phyloP scores from a whole-genome alignment of 2,329 filamentous ascomycete species.

The Macrophomina tecta region DNA sequence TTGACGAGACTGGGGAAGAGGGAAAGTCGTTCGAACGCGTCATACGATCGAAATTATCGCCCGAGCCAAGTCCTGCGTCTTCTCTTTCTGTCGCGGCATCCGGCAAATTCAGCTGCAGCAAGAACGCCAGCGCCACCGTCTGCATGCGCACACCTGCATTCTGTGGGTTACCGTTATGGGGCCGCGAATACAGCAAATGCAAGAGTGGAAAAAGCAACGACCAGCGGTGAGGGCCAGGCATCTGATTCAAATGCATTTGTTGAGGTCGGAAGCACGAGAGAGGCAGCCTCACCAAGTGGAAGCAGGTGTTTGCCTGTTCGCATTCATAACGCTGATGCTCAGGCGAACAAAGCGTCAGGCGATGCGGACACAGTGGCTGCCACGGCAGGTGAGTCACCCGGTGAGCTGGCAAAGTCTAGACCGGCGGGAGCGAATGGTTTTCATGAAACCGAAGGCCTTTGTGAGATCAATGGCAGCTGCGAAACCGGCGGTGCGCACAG shows the following conservation, averaged over 20 bases:
- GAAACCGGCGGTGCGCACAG: not conserved
- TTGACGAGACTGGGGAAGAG: constrained; percentile 13
- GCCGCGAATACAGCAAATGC: constrained; percentile 11
- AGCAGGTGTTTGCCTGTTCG: constrained; percentile 15
- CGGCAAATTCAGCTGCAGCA: constrained; percentile 14
- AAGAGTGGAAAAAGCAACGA: constrained; percentile 12
- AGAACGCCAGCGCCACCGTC: not conserved
- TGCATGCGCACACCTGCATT: constrained; percentile 24
- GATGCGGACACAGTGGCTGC: constrained; percentile 21
- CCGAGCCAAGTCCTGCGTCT: not conserved
- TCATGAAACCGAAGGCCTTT: constrained; percentile 17
- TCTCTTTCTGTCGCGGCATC: constrained; percentile 21
- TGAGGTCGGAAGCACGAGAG: constrained; percentile 9
- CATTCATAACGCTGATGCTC: constrained; percentile 23
- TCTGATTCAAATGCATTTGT: constrained; percentile 18
- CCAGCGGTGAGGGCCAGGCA: constrained; percentile 19
- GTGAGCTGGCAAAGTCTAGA: constrained; percentile 19
- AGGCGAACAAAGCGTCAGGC: constrained; percentile 19
- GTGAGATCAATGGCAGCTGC: constrained; percentile 8
- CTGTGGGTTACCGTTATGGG: constrained; percentile 9
- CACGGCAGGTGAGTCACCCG: constrained; percentile 25
- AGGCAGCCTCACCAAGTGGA: not conserved
- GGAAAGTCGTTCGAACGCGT: constrained; percentile 19
- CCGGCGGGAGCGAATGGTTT: constrained; percentile 17
- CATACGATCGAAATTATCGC: constrained; percentile 7